Percentiles rank a stretch among this genome's conserved stretches.
These are phyloP conservation scores for Suzukiozyma palmioleophila DNA, from an alignment of 1,139 yeast species.

Conservation along the genomic window DNA sequence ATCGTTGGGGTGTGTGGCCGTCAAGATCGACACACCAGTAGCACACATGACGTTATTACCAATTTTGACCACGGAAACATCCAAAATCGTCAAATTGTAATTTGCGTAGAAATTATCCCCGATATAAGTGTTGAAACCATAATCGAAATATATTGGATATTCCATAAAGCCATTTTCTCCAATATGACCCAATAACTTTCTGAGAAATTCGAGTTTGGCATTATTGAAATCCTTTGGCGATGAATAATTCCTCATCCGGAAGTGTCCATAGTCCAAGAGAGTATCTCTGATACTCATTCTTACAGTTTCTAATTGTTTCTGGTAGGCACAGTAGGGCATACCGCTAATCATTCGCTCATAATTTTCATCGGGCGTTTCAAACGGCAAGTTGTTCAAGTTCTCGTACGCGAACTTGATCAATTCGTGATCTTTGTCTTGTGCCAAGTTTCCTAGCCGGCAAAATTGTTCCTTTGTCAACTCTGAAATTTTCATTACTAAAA, in stretches of 20 bases:
- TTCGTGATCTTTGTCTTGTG: slow-evolving; percentile 26
- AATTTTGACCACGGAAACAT: slow-evolving; percentile 55
- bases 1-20: slow-evolving; percentile 64
- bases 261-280: slow-evolving; percentile 31
- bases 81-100: slow-evolving; percentile 54
- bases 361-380: slow-evolving; percentile 21
- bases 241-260: slow-evolving; percentile 36
- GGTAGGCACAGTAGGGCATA: slow-evolving; percentile 11
- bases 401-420: slow-evolving; percentile 39
- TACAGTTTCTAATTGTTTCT: slow-evolving; percentile 8
- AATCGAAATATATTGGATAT: slow-evolving; percentile 54
- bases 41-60: slow-evolving; percentile 61
- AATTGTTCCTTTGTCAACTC: slow-evolving; percentile 10
- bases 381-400: slow-evolving; percentile 39
- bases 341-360: slow-evolving; percentile 39
- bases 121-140: slow-evolving; percentile 49
- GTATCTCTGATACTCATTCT: slow-evolving; percentile 11
- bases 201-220: slow-evolving; percentile 34
- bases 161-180: slow-evolving; percentile 40
- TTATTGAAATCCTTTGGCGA: slow-evolving; percentile 15
- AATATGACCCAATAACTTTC: slow-evolving; percentile 42
- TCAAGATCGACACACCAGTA: slow-evolving; percentile 56
- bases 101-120: slow-evolving; percentile 53
- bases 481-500: not conserved
- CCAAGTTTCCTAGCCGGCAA: slow-evolving; percentile 10